A percentile compares a stretch with the other conserved stretches of the same genome.
phyloP scores from a whole-genome alignment of 306 rosid species.

The Chamaecrista fasciculata region DNA sequence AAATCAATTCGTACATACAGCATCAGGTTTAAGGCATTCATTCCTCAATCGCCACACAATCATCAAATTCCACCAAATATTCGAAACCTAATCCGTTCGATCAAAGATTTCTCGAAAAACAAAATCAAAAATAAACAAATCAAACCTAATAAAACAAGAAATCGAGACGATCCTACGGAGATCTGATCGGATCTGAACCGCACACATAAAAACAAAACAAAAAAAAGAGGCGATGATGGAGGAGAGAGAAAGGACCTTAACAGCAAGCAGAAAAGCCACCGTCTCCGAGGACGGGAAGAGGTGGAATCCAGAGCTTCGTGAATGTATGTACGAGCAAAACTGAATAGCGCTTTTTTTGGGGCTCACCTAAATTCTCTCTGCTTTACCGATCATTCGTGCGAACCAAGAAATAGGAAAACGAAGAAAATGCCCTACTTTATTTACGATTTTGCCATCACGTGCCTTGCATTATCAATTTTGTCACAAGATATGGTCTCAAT shows the following conservation, averaged over 20 bases:
- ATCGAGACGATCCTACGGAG: not conserved
- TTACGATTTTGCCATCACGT: not conserved
- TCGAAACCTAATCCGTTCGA: too few relatives aligned
- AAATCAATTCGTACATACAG: not conserved
- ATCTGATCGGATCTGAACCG: constrained; percentile 12
- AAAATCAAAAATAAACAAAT: not conserved
- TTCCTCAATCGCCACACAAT: not conserved
- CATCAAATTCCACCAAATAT: not conserved
- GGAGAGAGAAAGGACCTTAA: constrained; percentile 38
- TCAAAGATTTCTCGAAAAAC: not conserved
- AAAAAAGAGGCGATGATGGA: not conserved
- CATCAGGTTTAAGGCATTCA: constrained; percentile 4
- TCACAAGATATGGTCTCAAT: too few relatives aligned
- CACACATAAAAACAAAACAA: not conserved
- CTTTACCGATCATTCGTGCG: not conserved
- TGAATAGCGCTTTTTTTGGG: not conserved
- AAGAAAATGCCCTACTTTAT: not conserved
- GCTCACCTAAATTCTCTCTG: not conserved
- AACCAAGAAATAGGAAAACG: not conserved
- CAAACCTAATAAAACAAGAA: not conserved
- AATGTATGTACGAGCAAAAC: not conserved
- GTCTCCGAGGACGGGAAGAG: constrained; percentile 62
- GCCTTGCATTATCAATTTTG: not conserved
- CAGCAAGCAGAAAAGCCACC: constrained; percentile 64
- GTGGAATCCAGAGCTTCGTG: constrained; percentile 64